A percentile compares a stretch with the other conserved stretches of the same genome.
These are phyloP conservation scores for Myrmaecium sp. DNA, from an alignment of 2,329 filamentous ascomycete genomes.

Conservation along the genomic window DNA sequence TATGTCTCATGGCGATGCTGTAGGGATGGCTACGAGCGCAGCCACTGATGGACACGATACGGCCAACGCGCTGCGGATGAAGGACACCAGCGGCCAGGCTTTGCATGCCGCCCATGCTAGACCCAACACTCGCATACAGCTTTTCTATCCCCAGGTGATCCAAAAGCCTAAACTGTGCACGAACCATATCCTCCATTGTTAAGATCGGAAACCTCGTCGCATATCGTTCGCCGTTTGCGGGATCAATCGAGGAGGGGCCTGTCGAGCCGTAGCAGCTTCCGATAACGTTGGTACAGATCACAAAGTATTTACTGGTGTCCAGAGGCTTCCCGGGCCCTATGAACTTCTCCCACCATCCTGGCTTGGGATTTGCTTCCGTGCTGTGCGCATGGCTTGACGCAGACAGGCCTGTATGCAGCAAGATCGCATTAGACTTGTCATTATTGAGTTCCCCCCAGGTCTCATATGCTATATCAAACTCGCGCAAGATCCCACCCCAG, in stretches of 20 bases:
- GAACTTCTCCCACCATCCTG: conserved; percentile 98
- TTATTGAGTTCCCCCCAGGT: conserved; percentile 72
- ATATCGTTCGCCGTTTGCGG: conserved; percentile 72
- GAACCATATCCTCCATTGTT: conserved; percentile 94
- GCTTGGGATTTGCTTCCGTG: conserved; percentile 68
- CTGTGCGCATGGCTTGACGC: conserved; percentile 96
- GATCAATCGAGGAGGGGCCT: conserved; percentile 74
- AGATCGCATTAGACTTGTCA: conserved; percentile 72
- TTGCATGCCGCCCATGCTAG: conserved; percentile 98
- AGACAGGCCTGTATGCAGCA: conserved; percentile 84
- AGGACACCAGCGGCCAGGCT: conserved; percentile 73
- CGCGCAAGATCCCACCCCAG: conserved; percentile 82
- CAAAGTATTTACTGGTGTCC: conserved; percentile 79
- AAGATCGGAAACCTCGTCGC: conserved; percentile 91
- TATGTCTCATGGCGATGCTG: conserved; percentile 96
- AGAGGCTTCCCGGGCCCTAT: conserved; percentile 75
- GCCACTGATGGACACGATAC: conserved; percentile 77
- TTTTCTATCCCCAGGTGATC: conserved; percentile 60
- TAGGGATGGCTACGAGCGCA: conserved; percentile 93
- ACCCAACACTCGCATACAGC: conserved; percentile 82
- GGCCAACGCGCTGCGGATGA: conserved; percentile 65
- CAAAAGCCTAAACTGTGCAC: conserved; percentile 80
- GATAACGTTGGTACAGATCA: conserved; percentile 93
- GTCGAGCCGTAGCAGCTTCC: conserved; percentile 94
- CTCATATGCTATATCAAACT: conserved; percentile 85